Conservation (phyloP, 331 rosid species). For the Quercus tomentella region DNA sequence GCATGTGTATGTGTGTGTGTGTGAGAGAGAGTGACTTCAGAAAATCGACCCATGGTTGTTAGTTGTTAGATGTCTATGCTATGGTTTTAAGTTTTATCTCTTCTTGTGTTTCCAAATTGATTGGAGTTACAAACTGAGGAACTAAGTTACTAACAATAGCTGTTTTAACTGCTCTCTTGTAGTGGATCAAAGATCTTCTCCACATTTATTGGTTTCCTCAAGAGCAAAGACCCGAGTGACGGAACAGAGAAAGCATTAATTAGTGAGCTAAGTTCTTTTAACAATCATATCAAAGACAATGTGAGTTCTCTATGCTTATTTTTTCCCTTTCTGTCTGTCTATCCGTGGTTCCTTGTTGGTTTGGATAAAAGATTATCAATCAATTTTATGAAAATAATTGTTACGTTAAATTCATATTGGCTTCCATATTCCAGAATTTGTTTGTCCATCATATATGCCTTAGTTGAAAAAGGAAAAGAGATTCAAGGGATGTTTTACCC, state of each 20-base stretch:
- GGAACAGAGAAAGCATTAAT: slow-evolving; percentile 82
- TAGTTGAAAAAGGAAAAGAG: neutral
- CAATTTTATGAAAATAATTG: neutral
- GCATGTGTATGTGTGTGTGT: neutral
- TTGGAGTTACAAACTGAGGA: neutral
- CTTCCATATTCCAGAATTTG: neutral
- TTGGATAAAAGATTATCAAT: neutral
- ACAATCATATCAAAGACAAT: slow-evolving; percentile 75
- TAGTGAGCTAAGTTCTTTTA: slow-evolving; percentile 68
- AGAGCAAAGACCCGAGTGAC: slow-evolving; percentile 87
- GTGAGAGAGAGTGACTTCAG: neutral
- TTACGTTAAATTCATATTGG: neutral
- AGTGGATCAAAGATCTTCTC: slow-evolving; percentile 92
- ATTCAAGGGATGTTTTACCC: neutral
- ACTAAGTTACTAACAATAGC: neutral
- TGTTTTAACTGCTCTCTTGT: slow-evolving; percentile 24
- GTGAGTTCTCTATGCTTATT: slow-evolving; percentile 33
- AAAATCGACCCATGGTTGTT: neutral
- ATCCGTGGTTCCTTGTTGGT: neutral
- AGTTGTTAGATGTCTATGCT: neutral
- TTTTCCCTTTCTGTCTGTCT: neutral
- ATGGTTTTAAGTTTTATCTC: slow-evolving; percentile 6
- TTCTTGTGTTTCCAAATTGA: neutral
- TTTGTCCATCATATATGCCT: neutral
- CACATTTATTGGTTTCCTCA: slow-evolving; percentile 84